Percentiles rank a stretch among this genome's conserved stretches.
Conservation (phyloP, 768 basidiomycete species). For the Amanita rimosa region DNA sequence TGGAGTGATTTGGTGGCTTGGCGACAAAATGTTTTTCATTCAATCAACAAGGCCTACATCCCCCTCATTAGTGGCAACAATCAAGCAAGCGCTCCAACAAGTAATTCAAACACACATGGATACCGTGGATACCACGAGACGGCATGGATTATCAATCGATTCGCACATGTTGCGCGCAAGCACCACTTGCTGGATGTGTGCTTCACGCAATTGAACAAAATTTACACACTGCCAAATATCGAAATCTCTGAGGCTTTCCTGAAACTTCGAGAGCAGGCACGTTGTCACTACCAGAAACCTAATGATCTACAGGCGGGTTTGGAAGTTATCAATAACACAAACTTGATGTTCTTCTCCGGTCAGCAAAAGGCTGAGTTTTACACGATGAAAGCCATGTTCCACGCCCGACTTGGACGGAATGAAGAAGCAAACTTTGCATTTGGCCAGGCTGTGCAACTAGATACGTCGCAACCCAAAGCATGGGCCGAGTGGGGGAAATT, state of each 20-base stretch:
- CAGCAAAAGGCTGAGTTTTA: conserved; percentile 97
- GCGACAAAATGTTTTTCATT: conserved; percentile 96
- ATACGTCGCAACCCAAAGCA: conserved; percentile 88
- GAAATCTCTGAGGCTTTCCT: conserved; percentile 99
- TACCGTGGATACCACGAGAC: conserved; percentile 98
- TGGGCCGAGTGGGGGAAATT: conserved; percentile 99
- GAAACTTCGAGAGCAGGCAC: conserved; percentile 96
- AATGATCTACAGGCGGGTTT: conserved; percentile 89
- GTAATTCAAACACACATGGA: conserved; percentile 70
- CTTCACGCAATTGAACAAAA: conserved; percentile 89
- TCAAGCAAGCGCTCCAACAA: conserved; percentile 39
- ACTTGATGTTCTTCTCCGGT: conserved; percentile 93
- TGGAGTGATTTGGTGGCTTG: conserved; percentile 99
- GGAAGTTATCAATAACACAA: conserved; percentile 99
- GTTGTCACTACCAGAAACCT: conserved; percentile 94
- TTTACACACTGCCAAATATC: conserved; percentile 98
- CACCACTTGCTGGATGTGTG: conserved; percentile 95
- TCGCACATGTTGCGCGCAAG: conserved; percentile 96
- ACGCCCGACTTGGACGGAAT: conserved; percentile 71
- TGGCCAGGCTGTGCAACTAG: conserved; percentile 92
- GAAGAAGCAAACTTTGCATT: conserved; percentile 91
- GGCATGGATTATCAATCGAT: conserved; percentile 99
- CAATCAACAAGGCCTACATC: conserved; percentile 93
- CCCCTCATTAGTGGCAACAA: conserved; percentile 66
- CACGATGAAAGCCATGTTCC: conserved; percentile 98